phyloP scores from a whole-genome alignment of 306 rosid genomes.

The Potentilla sterilis region DNA sequence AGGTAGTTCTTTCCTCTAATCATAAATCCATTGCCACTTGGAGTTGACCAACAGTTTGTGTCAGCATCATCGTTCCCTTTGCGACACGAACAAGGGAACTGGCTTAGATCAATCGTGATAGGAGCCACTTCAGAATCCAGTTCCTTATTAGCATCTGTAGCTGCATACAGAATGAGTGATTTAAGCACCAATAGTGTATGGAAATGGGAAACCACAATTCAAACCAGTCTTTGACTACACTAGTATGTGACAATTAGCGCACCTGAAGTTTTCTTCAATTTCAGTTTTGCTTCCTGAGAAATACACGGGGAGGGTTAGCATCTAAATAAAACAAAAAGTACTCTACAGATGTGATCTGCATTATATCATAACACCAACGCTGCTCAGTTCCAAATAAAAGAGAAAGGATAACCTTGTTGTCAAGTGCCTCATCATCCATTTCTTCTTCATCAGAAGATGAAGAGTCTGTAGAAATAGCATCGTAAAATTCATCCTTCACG shows the following conservation, averaged over 20 bases:
- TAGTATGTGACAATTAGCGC: neutral
- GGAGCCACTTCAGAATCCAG: slow-evolving; percentile 50
- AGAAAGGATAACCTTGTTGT: slow-evolving; percentile 33
- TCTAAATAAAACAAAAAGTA: neutral
- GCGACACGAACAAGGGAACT: slow-evolving; percentile 49
- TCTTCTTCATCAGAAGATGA: slow-evolving; percentile 45
- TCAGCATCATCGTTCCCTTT: slow-evolving; percentile 58
- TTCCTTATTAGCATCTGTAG: slow-evolving; percentile 46
- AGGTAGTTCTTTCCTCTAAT: slow-evolving; percentile 88
- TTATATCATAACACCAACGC: neutral
- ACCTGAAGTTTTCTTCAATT: slow-evolving; percentile 42
- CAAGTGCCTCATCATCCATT: slow-evolving; percentile 21
- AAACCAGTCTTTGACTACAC: neutral
- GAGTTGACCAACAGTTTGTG: slow-evolving; percentile 78
- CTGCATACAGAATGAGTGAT: slow-evolving; percentile 40
- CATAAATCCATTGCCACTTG: slow-evolving; percentile 76
- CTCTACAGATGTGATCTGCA: neutral
- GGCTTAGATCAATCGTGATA: slow-evolving; percentile 43
- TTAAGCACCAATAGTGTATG: neutral
- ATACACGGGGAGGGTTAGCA: slow-evolving; percentile 20
- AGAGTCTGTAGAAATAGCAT: slow-evolving; percentile 71
- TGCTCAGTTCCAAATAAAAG: neutral
- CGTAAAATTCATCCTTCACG: slow-evolving; percentile 81
- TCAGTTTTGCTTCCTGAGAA: slow-evolving; percentile 46
- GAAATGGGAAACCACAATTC: neutral